Evolutionary conservation across 2,329 filamentous ascomycete genomes (phyloP).

Genomic region (Aschersonia sp.): DNA sequence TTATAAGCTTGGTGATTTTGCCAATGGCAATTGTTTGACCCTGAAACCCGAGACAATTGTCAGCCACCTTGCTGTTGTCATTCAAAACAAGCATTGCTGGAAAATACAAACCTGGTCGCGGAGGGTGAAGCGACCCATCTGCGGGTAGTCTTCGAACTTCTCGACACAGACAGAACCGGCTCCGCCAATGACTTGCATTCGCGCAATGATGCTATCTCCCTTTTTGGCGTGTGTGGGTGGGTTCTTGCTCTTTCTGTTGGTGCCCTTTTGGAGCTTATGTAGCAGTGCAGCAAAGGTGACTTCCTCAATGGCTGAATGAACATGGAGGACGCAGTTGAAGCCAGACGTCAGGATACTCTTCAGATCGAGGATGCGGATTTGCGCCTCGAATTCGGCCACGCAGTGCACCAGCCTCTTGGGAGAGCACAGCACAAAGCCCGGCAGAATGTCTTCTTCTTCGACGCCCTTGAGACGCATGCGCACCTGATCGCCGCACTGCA

Average conservation of each 20-base stretch:
- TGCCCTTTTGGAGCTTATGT: constrained; percentile 93
- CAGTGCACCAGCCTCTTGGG: constrained; percentile 87
- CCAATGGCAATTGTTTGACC: constrained; percentile 99
- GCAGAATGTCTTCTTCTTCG: constrained; percentile 92
- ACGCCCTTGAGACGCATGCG: constrained; percentile 83
- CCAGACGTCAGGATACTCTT: constrained; percentile 89
- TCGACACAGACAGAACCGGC: constrained; percentile 85
- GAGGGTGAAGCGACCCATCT: constrained; percentile 81
- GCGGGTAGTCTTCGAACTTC: constrained; percentile 88
- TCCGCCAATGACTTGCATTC: constrained; percentile 74
- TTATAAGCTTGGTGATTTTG: constrained; percentile 85
- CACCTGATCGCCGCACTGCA: constrained; percentile 88
- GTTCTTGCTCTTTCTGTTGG: constrained; percentile 81
- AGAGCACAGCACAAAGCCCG: constrained; percentile 91
- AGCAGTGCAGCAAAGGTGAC: constrained; percentile 79
- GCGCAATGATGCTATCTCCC: constrained; percentile 75
- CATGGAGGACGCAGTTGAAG: constrained; percentile 95
- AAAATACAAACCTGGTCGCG: constrained; percentile 58
- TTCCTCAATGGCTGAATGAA: constrained; percentile 95
- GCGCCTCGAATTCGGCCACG: constrained; percentile 81
- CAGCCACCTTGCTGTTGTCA: neutral
- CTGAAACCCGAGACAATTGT: constrained; percentile 25
- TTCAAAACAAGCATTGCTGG: no score
- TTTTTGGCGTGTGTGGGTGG: constrained; percentile 81
- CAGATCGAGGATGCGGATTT: constrained; percentile 87